Percentiles rank a stretch among this genome's conserved stretches.
Conservation (phyloP, 2,329 filamentous ascomycete genomes). For the Trichoderma guizhouense region DNA sequence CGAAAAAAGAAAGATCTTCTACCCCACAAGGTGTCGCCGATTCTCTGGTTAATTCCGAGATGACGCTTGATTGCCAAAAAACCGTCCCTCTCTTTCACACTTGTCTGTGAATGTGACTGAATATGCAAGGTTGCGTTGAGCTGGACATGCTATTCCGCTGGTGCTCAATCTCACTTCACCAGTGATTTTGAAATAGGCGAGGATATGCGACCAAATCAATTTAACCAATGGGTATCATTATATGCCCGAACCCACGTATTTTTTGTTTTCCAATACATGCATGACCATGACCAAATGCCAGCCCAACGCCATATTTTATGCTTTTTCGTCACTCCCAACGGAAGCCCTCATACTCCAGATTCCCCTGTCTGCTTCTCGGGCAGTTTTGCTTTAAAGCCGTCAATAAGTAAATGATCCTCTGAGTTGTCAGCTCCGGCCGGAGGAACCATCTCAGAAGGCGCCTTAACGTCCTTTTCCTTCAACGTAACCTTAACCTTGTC, state of each 20-base stretch:
- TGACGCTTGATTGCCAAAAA: slow-evolving; percentile 91
- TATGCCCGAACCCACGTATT: slow-evolving; percentile 2
- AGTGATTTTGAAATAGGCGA: neutral
- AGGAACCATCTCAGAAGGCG: slow-evolving; percentile 26
- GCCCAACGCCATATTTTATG: slow-evolving; percentile 7
- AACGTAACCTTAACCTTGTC: slow-evolving; percentile 48
- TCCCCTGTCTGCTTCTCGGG: slow-evolving; percentile 10
- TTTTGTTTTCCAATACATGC: slow-evolving; percentile 1
- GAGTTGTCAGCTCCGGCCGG: slow-evolving; percentile 29
- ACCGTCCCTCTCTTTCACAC: slow-evolving; percentile 19
- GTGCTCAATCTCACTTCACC: neutral
- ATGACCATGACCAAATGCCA: neutral
- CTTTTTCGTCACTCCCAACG: neutral
- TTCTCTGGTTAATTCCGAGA: slow-evolving; percentile 59
- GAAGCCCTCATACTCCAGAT: neutral
- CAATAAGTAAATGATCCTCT: slow-evolving; percentile 45
- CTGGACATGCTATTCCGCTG: neutral
- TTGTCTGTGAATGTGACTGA: slow-evolving; percentile 29
- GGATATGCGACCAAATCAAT: neutral
- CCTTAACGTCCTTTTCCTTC: slow-evolving; percentile 45
- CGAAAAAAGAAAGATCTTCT: slow-evolving; percentile 51
- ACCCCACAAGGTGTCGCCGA: slow-evolving; percentile 84
- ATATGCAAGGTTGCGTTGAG: neutral
- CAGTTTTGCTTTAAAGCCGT: slow-evolving; percentile 39
- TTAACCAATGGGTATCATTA: slow-evolving; percentile 6